Conservation (phyloP, 2,329 filamentous ascomycete genomes). For the Xylaria sp. region DNA sequence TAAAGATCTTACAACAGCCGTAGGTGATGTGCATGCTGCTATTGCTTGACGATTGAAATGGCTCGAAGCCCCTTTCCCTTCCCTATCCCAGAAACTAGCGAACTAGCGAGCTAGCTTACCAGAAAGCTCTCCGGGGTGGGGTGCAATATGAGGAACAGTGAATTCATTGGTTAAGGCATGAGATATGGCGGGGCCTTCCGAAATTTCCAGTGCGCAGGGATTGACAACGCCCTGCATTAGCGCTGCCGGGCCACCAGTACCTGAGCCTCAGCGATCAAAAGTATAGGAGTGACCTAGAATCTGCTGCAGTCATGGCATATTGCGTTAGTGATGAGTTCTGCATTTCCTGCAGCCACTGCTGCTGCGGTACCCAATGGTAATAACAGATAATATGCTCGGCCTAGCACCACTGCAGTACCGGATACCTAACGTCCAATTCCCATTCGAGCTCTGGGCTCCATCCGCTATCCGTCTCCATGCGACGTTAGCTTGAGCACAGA, state of each 20-base stretch:
- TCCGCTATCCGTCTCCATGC: conserved; percentile 11
- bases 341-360: conserved; percentile 22
- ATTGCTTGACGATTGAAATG: conserved; percentile 2
- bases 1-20: conserved; percentile 4
- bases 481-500: conserved; percentile 32
- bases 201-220: conserved; percentile 44
- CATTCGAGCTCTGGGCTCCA: conserved; percentile 16
- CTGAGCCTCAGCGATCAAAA: conserved; percentile 15
- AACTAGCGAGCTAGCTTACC: background rate
- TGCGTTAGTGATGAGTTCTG: conserved; percentile 18
- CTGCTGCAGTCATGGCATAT: conserved; percentile 5
- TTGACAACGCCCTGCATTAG: conserved; percentile 37
- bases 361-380: conserved; percentile 11
- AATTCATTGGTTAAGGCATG: conserved; percentile 36
- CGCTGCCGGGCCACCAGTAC: conserved; percentile 35
- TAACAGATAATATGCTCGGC: conserved; percentile 3
- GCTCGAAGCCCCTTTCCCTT: conserved; percentile 31
- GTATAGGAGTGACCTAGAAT: conserved; percentile 6
- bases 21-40: background rate
- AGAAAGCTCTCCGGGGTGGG: conserved; percentile 23
- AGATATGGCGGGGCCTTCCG: conserved; percentile 37
- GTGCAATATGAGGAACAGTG: conserved; percentile 27
- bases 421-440: conserved; percentile 17
- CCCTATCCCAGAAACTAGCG: conserved; percentile 17
- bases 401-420: conserved; percentile 11